Evolutionary conservation across 306 rosid genomes (phyloP).

Genomic region (Cicer chorassanicum): DNA sequence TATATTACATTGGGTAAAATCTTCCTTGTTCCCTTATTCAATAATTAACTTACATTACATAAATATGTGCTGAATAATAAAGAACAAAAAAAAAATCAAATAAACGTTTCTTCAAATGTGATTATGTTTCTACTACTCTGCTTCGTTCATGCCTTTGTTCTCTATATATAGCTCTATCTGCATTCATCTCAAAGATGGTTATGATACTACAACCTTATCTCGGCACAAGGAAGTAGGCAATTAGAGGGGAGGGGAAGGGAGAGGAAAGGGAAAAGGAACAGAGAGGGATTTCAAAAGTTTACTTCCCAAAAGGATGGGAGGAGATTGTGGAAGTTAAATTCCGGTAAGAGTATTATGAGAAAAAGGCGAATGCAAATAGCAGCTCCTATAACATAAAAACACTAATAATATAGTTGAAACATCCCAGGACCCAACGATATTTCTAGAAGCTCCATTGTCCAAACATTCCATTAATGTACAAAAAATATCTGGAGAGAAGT

Average conservation of each 20-base stretch:
- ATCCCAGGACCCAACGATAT: not conserved
- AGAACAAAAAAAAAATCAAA: not conserved
- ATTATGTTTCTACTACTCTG: not conserved
- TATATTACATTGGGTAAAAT: not conserved
- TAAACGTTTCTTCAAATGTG: not conserved
- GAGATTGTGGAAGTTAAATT: not conserved
- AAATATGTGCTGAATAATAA: not conserved
- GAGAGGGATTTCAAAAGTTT: conserved; percentile 9
- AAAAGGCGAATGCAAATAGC: not conserved
- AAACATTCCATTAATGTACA: conserved; percentile 35
- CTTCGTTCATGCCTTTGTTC: not conserved
- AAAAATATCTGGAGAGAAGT: conserved; percentile 22
- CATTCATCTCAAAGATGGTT: not conserved
- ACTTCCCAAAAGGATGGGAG: not conserved
- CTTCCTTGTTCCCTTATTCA: not conserved
- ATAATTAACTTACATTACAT: not conserved
- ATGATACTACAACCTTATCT: not conserved
- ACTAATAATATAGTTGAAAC: conserved; percentile 22
- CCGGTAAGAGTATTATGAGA: not conserved
- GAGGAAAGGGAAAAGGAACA: not conserved
- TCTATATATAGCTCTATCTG: not conserved
- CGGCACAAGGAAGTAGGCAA: not conserved
- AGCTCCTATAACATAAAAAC: conserved; percentile 6
- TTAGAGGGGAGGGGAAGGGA: not conserved
- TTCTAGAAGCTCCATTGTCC: conserved; percentile 28